phyloP scores from a whole-genome alignment of 768 basidiomycete species.

The Xerocomellus intermedius region DNA sequence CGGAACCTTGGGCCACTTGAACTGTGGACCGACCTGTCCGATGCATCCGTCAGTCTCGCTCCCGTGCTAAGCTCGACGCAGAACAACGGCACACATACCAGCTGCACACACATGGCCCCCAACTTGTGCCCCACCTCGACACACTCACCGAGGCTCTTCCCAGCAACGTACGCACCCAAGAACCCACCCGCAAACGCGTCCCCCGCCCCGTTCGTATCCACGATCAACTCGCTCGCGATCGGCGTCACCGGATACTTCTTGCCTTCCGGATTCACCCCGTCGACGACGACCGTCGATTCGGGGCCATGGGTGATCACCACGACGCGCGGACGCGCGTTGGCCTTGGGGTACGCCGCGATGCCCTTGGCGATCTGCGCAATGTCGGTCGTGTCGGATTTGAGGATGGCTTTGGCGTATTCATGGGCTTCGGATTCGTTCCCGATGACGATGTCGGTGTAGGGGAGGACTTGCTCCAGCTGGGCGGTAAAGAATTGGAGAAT shows the following conservation, averaged over 20 bases:
- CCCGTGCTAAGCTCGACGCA: too few relatives aligned
- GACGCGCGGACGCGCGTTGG: constrained; percentile 73
- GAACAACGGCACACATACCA: constrained; percentile 45
- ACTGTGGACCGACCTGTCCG: constrained; percentile 52
- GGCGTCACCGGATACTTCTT: constrained; percentile 59
- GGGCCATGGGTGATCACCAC: constrained; percentile 94
- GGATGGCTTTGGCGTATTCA: constrained; percentile 75
- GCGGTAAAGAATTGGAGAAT: constrained; percentile 89
- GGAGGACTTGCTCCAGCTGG: constrained; percentile 78
- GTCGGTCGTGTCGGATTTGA: constrained; percentile 63
- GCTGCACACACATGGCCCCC: constrained; percentile 81
- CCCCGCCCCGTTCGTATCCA: constrained; percentile 98
- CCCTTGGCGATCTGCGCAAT: constrained; percentile 65
- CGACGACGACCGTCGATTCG: constrained; percentile 72
- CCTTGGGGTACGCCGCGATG: constrained; percentile 75
- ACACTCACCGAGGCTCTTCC: constrained; percentile 73
- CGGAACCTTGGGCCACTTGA: constrained; percentile 55
- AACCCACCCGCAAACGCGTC: constrained; percentile 98
- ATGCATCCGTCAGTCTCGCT: not conserved
- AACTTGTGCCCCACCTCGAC: constrained; percentile 86
- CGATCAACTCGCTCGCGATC: constrained; percentile 63
- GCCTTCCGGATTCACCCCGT: constrained; percentile 47
- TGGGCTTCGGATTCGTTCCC: constrained; percentile 97
- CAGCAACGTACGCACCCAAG: constrained; percentile 78
- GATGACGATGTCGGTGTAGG: constrained; percentile 86